Conservation (phyloP, 2,329 filamentous ascomycete genomes). For the Curvularia sp. region DNA sequence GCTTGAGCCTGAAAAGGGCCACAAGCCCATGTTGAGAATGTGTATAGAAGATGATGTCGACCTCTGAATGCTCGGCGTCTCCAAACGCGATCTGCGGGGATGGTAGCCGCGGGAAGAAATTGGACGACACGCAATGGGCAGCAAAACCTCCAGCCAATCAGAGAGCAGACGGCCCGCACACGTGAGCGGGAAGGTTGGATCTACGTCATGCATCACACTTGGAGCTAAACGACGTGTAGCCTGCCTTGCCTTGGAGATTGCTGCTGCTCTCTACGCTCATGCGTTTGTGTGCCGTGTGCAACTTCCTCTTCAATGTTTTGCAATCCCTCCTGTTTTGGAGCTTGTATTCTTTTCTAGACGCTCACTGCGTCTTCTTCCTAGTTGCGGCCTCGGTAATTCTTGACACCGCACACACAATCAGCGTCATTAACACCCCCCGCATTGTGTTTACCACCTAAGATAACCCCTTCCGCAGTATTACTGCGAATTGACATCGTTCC, state of each 20-base stretch:
- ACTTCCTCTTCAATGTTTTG: conserved; percentile 24
- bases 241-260: conserved; percentile 43
- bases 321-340: conserved; percentile 25
- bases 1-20: conserved; percentile 33
- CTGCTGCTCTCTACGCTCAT: conserved; percentile 27
- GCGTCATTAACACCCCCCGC: conserved; percentile 24
- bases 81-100: conserved; percentile 10
- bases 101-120: conserved; percentile 16
- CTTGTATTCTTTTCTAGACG: conserved; percentile 31
- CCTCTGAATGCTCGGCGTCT: background rate
- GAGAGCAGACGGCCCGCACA: conserved; percentile 32
- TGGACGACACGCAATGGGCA: conserved; percentile 23
- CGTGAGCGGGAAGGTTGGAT: conserved; percentile 32
- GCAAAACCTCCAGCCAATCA: conserved; percentile 34
- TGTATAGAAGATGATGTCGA: conserved; percentile 1
- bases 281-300: conserved; percentile 32
- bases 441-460: conserved; percentile 38
- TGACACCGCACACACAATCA: conserved; percentile 32
- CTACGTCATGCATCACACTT: conserved; percentile 48
- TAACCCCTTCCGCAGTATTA: conserved; percentile 29
- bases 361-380: conserved; percentile 26
- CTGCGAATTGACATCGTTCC: conserved; percentile 29
- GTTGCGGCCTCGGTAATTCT: conserved; percentile 24
- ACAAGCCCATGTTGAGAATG: conserved; percentile 29
- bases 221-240: conserved; percentile 31